Percentiles rank a stretch among this genome's conserved stretches.
These are phyloP conservation scores for Forsythia suspensa DNA, from an alignment of 257 asterid genomes.

Conservation along the genomic window DNA sequence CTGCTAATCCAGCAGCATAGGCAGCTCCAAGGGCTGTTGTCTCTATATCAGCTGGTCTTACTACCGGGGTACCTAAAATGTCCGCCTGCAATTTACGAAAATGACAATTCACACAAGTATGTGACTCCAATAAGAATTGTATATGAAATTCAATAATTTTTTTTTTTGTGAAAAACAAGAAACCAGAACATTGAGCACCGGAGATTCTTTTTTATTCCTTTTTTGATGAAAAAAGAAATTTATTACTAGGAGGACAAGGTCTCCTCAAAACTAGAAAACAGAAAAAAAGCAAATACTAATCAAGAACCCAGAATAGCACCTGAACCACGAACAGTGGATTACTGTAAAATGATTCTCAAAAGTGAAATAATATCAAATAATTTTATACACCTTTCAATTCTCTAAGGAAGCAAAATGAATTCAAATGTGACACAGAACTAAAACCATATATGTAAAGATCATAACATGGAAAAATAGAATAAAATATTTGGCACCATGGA, in stretches of 20 bases:
- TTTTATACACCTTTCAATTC: not conserved
- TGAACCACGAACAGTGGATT: not conserved
- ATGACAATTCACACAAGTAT: not conserved
- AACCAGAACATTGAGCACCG: not conserved
- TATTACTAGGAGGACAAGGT: not conserved
- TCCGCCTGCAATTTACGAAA: slow-evolving; percentile 55
- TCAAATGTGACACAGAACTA: not conserved
- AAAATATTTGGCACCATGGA: not conserved
- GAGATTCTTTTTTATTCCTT: too few species aligned
- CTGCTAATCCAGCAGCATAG: slow-evolving; percentile 92
- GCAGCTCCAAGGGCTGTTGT: slow-evolving; percentile 99
- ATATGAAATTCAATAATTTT: not conserved
- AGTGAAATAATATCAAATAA: not conserved
- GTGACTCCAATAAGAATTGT: not conserved
- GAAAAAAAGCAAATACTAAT: not conserved
- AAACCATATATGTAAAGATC: not conserved
- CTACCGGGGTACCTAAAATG: slow-evolving; percentile 73
- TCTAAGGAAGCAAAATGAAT: not conserved
- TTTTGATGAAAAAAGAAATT: not conserved
- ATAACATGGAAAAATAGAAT: not conserved
- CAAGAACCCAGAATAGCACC: not conserved
- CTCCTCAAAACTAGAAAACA: not conserved
- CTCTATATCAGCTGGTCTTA: slow-evolving; percentile 85
- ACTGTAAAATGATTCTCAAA: not conserved
- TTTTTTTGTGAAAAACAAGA: not conserved